Conservation (phyloP, 1,284 basidiomycete genomes). For the Sphaerobolus stellatus region DNA sequence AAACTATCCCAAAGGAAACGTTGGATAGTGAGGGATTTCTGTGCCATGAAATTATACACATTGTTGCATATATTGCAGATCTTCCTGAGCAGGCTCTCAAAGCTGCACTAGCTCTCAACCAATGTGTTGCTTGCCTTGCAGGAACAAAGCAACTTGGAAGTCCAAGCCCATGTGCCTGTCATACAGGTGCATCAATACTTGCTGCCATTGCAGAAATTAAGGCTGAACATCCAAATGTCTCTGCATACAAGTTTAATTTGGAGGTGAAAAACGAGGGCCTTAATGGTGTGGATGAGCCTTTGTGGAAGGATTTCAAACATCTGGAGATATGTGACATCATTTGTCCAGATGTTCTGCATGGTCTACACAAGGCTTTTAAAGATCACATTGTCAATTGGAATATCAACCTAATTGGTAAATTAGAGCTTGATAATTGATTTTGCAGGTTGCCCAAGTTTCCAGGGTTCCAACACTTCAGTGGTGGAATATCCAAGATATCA, state of each 20-base stretch:
- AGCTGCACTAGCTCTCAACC: background rate
- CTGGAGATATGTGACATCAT: constrained; percentile 35
- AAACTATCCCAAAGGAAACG: background rate
- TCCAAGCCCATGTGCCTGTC: background rate
- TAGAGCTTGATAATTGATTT: constrained; percentile 30
- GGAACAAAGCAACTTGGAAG: background rate
- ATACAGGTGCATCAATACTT: background rate
- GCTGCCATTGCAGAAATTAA: background rate
- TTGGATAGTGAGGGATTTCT: constrained; percentile 4
- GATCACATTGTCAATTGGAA: constrained; percentile 26
- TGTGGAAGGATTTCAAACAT: constrained; percentile 37
- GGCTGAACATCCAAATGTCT: background rate
- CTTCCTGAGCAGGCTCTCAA: constrained; percentile 1
- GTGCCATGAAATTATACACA: background rate
- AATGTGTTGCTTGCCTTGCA: background rate
- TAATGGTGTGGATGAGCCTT: constrained; percentile 22
- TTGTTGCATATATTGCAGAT: background rate
- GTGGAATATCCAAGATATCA: constrained; percentile 18
- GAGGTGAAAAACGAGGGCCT: background rate
- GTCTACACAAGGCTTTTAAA: constrained; percentile 41
- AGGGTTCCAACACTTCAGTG: constrained; percentile 18
- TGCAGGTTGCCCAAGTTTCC: constrained; percentile 20
- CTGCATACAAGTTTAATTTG: background rate
- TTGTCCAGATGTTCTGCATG: constrained; percentile 40
- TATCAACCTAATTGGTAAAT: constrained; percentile 13